These are phyloP conservation scores for Suillus weaverae DNA, from an alignment of 768 basidiomycete species.

Conservation along the genomic window DNA sequence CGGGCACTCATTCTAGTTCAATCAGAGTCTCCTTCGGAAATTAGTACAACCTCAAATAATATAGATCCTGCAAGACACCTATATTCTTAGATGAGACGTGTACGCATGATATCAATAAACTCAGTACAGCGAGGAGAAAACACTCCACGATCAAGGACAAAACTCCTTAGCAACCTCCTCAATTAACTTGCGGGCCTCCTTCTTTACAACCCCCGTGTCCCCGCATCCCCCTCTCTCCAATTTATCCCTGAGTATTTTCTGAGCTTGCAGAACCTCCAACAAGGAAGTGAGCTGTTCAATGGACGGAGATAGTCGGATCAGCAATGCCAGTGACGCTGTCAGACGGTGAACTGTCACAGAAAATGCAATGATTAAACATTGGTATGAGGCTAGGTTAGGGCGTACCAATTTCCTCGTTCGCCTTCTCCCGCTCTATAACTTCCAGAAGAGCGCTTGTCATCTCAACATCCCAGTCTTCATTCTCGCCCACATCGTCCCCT, in stretches of 20 bases:
- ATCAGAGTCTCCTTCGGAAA: neutral
- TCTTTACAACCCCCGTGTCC: conserved; percentile 54
- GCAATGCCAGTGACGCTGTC: conserved; percentile 72
- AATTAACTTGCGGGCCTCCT: conserved; percentile 64
- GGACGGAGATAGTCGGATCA: conserved; percentile 74
- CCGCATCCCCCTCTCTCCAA: conserved; percentile 52
- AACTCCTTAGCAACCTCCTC: conserved; percentile 57
- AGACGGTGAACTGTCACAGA: conserved; percentile 70
- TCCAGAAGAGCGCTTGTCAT: conserved; percentile 81
- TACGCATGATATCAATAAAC: conserved; percentile 5
- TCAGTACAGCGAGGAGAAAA: neutral
- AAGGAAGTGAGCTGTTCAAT: conserved; percentile 58
- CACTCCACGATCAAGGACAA: conserved; percentile 25
- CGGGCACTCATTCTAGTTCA: neutral
- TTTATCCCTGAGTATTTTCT: conserved; percentile 57
- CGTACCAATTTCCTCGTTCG: conserved; percentile 81
- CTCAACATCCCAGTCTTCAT: conserved; percentile 87
- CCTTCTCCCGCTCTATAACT: conserved; percentile 67
- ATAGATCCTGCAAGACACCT: neutral
- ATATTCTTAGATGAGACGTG: neutral
- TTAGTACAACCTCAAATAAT: neutral
- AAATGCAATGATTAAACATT: neutral
- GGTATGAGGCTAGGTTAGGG: conserved; percentile 10
- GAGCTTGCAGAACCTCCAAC: conserved; percentile 70
- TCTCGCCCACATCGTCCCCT: conserved; percentile 46